Percentiles rank a stretch among this genome's conserved stretches.
phyloP scores from a whole-genome alignment of 164 flowering plant genomes.

The Aristolochia contorta region DNA sequence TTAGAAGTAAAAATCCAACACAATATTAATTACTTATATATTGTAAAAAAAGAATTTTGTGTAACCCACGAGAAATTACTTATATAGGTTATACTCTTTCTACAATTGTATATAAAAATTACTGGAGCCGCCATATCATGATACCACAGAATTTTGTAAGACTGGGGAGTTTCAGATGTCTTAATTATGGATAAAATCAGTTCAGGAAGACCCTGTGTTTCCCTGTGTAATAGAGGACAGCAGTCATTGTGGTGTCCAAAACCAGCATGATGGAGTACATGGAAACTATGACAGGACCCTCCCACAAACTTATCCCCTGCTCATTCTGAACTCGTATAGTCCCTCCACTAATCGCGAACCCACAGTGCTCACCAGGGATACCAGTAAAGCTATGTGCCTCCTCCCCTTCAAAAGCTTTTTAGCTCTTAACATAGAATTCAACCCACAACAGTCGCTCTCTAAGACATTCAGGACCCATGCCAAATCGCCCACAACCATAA shows the following conservation, averaged over 20 bases:
- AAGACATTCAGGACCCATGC: constrained; percentile 25
- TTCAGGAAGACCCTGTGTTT: constrained; percentile 9
- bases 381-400: constrained; percentile 22
- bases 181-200: no score
- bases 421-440: constrained; percentile 22
- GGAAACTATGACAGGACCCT: constrained; percentile 23
- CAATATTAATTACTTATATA: no score
- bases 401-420: constrained; percentile 17
- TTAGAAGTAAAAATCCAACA: no score
- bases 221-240: constrained; percentile 29
- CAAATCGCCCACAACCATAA: constrained; percentile 27
- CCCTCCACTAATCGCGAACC: constrained; percentile 24
- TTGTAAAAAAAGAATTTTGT: no score
- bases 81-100: no score
- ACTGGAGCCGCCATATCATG: no score
- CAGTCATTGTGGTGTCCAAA: constrained; percentile 27
- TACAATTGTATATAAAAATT: no score
- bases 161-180: no score
- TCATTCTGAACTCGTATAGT: constrained; percentile 26
- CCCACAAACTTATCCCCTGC: constrained; percentile 26
- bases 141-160: no score
- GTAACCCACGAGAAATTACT: no score
- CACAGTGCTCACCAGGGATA: constrained; percentile 24
- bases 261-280: constrained; percentile 34
- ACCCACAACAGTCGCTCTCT: constrained; percentile 25